Evolutionary conservation across 2,329 filamentous ascomycete genomes (phyloP), one percentile per base, ranked within the genome.

Genomic region (Ambrosiella beaveri): DNA sequence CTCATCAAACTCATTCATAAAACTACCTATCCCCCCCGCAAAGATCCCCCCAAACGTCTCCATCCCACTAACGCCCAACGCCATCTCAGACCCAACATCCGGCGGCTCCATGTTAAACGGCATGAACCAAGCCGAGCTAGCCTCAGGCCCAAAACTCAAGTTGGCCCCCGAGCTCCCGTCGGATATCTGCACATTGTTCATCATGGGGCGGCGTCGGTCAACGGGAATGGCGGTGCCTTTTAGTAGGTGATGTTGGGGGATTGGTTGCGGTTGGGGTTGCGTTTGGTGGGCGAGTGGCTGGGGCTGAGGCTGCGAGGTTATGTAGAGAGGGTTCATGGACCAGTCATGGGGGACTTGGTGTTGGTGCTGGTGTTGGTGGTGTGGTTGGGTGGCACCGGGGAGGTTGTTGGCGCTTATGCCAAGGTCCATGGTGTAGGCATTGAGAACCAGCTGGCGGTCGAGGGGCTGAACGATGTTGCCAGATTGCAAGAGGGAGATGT

Each of bases 41-140:
- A 79, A 78, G 65, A 80, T 73, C 36, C 66, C 69, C 35, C 70
- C 70, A 62, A 79, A 79, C 8, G 69, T 69, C 61, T 80, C 78
- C 35, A 75, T 68, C 40, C 70, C 70, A 27, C 67, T 67, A 6
- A 58, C 53, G 9, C 58, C 51, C 62, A 76, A 65, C 17, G 68
- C 68, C 56, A 74, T 62, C 41, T 78, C 76, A 57, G 76, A 75
- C 6, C 72, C 71, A 47, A 79, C 69, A 59, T 81, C 79, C 0
- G 86, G 82, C 17, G 88, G 86, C 60, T 93, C 86, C 70, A 95
- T 81, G 66, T 95, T 94, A 70, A 95, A 95, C 1, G 90, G 88
- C 74, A 95, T 82, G 68, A 94, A 95, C 87, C 90, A 97, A 4
- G 86, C 87, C 56, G 83, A 84, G 55, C 73, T 77, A 1, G 75